These are phyloP conservation scores for Mitragyna speciosa DNA, from an alignment of 257 asterid species.

Conservation along the genomic window DNA sequence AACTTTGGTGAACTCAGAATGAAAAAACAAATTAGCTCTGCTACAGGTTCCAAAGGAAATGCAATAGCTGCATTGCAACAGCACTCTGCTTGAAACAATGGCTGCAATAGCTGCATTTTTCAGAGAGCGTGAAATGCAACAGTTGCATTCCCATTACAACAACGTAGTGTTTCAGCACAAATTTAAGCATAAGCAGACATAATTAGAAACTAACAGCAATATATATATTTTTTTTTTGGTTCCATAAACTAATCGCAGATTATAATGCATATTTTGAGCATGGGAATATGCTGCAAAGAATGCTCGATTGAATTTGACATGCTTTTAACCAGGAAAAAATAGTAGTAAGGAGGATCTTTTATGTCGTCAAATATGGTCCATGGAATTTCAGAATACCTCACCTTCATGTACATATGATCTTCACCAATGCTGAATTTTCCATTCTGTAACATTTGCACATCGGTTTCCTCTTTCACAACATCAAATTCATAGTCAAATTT, in stretches of 20 bases:
- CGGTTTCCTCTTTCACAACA: conserved; percentile 77
- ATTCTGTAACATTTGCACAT: conserved; percentile 24
- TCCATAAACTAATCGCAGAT: background rate
- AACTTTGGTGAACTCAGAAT: background rate
- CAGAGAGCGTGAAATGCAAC: background rate
- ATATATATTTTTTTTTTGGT: background rate
- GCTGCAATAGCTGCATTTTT: background rate
- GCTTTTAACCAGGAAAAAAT: background rate
- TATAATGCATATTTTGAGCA: background rate
- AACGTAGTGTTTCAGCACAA: background rate
- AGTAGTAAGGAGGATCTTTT: background rate
- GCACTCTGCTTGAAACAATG: background rate
- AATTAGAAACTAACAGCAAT: background rate
- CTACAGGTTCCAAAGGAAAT: conserved; percentile 1
- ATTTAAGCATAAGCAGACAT: background rate
- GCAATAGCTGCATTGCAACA: background rate
- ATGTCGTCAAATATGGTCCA: background rate
- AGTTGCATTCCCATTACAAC: background rate
- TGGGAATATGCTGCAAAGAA: background rate
- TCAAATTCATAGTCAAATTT: conserved; percentile 66
- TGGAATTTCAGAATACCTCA: conserved; percentile 11
- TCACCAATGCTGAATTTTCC: conserved; percentile 27
- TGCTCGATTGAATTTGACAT: background rate
- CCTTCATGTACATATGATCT: conserved; percentile 86
- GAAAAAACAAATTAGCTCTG: background rate